Conservation (phyloP, 2,329 filamentous ascomycete genomes). For the Hypocreales sp. region DNA sequence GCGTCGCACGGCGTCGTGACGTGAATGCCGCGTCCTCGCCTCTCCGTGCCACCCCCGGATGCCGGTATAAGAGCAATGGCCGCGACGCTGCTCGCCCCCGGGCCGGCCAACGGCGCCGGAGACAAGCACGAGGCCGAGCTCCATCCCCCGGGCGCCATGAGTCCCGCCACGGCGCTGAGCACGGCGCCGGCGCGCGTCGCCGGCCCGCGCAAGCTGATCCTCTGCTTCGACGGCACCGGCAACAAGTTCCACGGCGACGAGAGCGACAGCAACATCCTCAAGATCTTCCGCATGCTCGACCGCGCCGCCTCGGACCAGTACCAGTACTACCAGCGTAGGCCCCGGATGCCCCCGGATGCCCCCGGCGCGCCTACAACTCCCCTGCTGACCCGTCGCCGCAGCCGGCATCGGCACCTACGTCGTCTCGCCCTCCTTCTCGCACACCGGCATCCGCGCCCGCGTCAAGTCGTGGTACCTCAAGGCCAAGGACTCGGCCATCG, state of each 20-base stretch:
- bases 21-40: too few relatives aligned
- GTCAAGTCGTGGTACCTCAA: slow-evolving; percentile 54
- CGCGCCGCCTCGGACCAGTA: slow-evolving; percentile 45
- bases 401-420: slow-evolving; percentile 63
- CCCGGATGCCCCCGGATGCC: too few relatives aligned
- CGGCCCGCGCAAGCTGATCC: slow-evolving; percentile 34
- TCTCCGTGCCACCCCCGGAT: too few relatives aligned
- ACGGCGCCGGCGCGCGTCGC: slow-evolving; percentile 1
- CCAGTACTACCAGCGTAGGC: slow-evolving; percentile 47
- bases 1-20: too few relatives aligned
- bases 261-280: slow-evolving; percentile 50
- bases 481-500: slow-evolving; percentile 65
- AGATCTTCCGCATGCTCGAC: slow-evolving; percentile 56
- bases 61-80: too few relatives aligned
- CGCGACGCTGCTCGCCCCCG: too few relatives aligned
- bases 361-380: too few relatives aligned
- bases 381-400: too few relatives aligned
- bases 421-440: slow-evolving; percentile 40
- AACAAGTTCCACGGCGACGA: slow-evolving; percentile 50
- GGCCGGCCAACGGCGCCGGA: not conserved
- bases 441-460: slow-evolving; percentile 38
- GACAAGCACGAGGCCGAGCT: slow-evolving; percentile 1
- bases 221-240: slow-evolving; percentile 49
- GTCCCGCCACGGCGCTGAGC: slow-evolving; percentile 3
- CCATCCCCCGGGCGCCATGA: slow-evolving; percentile 3